These are phyloP conservation scores for Ogataea ganodermae DNA, from an alignment of 805 yeast species.

Conservation along the genomic window DNA sequence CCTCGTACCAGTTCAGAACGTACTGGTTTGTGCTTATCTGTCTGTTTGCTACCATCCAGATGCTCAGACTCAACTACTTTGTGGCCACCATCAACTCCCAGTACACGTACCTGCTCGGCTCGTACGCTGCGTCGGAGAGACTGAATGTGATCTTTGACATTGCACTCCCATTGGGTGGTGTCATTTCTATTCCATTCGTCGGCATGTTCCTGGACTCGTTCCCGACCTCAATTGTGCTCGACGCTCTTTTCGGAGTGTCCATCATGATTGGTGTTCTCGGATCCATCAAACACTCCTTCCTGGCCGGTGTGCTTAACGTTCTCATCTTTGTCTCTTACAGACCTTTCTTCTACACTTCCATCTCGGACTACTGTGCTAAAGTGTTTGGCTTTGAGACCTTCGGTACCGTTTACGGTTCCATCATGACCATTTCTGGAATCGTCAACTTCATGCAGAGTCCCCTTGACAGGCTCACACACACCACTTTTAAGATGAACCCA, in stretches of 20 bases:
- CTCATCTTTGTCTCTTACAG: conserved; percentile 52
- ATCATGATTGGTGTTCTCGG: conserved; percentile 51
- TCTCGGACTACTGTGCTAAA: conserved; percentile 61
- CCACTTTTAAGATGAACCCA: conserved; percentile 55
- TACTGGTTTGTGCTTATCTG: conserved; percentile 55
- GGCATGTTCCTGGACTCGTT: conserved; percentile 52
- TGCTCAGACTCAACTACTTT: conserved; percentile 58
- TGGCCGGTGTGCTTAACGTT: conserved; percentile 46
- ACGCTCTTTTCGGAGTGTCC: conserved; percentile 42
- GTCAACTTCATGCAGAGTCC: conserved; percentile 49
- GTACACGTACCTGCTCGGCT: conserved; percentile 47
- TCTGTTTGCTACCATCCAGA: conserved; percentile 53
- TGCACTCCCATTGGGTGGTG: conserved; percentile 59
- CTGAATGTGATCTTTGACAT: conserved; percentile 52
- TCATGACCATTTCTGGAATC: conserved; percentile 54
- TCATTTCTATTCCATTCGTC: conserved; percentile 54
- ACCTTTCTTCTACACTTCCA: conserved; percentile 60
- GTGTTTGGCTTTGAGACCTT: conserved; percentile 63
- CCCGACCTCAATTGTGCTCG: conserved; percentile 47
- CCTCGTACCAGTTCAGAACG: conserved; percentile 49
- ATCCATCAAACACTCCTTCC: conserved; percentile 40
- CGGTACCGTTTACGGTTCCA: conserved; percentile 60
- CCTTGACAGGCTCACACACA: conserved; percentile 52
- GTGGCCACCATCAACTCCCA: conserved; percentile 62
- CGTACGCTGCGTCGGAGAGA: conserved; percentile 38